Evolutionary conservation across 352 stramenopile species (phyloP).

Genomic region (Chrysophaeum taylorii): DNA sequence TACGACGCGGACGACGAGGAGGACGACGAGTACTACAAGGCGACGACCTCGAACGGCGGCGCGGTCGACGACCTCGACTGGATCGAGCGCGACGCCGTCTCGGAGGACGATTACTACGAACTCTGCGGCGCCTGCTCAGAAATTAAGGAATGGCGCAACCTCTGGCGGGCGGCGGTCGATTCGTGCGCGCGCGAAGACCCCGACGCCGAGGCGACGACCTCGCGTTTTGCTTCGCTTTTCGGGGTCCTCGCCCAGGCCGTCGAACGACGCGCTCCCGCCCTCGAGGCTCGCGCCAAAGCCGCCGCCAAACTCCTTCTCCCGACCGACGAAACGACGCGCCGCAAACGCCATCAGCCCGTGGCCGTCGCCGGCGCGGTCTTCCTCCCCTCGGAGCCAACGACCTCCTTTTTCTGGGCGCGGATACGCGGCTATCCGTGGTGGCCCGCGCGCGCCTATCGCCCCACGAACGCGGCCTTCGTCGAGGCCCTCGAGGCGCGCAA

Average conservation of each 20-base stretch:
- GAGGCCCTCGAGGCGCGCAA: background rate
- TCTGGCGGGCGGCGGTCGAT: background rate
- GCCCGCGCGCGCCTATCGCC: background rate
- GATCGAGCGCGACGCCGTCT: background rate
- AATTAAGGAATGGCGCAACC: background rate
- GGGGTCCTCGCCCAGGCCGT: background rate
- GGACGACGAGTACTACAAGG: background rate
- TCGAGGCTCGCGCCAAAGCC: background rate
- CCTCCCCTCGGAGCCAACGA: background rate
- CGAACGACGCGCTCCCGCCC: background rate
- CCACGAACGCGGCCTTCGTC: background rate
- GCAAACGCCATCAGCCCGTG: background rate
- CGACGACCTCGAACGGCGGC: background rate
- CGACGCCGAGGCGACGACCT: background rate
- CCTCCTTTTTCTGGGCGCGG: background rate
- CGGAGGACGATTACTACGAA: background rate
- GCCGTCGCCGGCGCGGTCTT: background rate
- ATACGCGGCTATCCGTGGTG: constrained; percentile 12
- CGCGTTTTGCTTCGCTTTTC: background rate
- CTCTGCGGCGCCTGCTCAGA: background rate
- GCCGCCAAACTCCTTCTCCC: background rate
- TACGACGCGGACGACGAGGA: background rate
- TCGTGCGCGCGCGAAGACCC: background rate
- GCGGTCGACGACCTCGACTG: background rate
- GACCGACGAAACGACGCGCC: background rate